phyloP scores from a whole-genome alignment of 148 eudicot genomes.

The Rhododendron mucronatum region DNA sequence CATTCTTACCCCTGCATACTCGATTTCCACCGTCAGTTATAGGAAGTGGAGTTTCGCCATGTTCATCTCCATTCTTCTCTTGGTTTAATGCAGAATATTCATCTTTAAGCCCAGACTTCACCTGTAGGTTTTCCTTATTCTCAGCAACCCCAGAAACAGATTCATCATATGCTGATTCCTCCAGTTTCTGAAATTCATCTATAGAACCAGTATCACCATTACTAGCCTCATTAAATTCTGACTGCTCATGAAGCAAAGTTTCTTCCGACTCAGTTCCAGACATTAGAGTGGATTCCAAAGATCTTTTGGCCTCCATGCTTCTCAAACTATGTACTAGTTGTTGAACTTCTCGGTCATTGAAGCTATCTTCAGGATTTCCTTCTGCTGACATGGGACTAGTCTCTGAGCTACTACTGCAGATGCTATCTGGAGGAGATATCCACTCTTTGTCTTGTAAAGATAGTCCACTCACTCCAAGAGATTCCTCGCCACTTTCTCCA shows the following conservation, averaged over 20 bases:
- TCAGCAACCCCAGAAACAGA: constrained; percentile 22
- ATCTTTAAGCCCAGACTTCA: constrained; percentile 27
- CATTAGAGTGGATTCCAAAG: constrained; percentile 15
- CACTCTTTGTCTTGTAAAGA: constrained; percentile 65
- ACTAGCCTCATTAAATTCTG: constrained; percentile 27
- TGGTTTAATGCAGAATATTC: constrained; percentile 35
- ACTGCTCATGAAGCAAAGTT: constrained; percentile 17
- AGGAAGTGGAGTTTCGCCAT: constrained; percentile 25
- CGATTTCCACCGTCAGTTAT: constrained; percentile 34
- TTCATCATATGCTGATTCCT: constrained; percentile 18
- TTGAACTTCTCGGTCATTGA: constrained; percentile 41
- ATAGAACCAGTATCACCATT: constrained; percentile 21
- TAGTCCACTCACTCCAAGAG: constrained; percentile 25
- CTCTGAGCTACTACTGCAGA: constrained; percentile 55
- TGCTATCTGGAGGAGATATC: constrained; percentile 89
- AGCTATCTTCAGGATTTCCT: constrained; percentile 37
- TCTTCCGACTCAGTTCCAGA: constrained; percentile 24
- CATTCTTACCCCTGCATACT: constrained; percentile 54
- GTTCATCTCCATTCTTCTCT: constrained; percentile 41
- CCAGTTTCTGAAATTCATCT: constrained; percentile 24
- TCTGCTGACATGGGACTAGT: constrained; percentile 43
- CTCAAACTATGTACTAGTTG: constrained; percentile 26
- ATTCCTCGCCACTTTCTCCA: constrained; percentile 36
- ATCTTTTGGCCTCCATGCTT: constrained; percentile 29
- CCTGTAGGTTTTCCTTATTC: constrained; percentile 29